Conservation (phyloP, 768 basidiomycete species). For the Paxillus ammoniavirescens region DNA sequence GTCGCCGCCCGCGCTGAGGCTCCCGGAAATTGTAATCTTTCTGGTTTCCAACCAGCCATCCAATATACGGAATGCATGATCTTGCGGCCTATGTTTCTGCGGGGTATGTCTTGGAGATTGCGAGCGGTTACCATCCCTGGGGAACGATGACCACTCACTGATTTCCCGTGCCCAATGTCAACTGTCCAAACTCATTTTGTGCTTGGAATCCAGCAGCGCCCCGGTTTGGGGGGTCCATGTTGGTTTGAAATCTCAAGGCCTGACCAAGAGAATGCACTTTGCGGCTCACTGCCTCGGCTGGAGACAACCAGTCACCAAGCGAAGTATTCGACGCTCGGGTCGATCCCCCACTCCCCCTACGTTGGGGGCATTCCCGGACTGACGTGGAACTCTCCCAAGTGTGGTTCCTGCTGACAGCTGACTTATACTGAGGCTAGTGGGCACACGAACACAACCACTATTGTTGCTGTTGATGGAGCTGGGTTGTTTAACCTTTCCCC, state of each 20-base stretch:
- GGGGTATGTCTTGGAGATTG: background rate
- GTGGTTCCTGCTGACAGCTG: constrained; percentile 60
- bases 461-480: constrained; percentile 53
- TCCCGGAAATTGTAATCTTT: too few relatives aligned
- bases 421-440: constrained; percentile 40
- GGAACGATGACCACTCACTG: background rate
- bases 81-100: too few relatives aligned
- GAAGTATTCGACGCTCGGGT: constrained; percentile 33
- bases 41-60: too few relatives aligned
- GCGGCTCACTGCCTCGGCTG: background rate
- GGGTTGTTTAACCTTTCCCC: constrained; percentile 38
- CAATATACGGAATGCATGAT: too few relatives aligned
- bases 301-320: constrained; percentile 1
- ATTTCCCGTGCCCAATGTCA: too few relatives aligned
- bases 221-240: background rate
- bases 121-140: background rate
- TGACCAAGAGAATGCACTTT: background rate
- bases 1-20: too few relatives aligned
- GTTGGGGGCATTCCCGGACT: constrained; percentile 27
- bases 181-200: too few relatives aligned
- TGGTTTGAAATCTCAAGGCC: background rate
- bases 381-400: constrained; percentile 48
- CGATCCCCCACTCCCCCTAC: constrained; percentile 32
- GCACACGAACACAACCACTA: constrained; percentile 38
- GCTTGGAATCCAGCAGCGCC: background rate